Evolutionary conservation across 306 rosid species (phyloP).

Genomic region (Cucumis cinereus): DNA sequence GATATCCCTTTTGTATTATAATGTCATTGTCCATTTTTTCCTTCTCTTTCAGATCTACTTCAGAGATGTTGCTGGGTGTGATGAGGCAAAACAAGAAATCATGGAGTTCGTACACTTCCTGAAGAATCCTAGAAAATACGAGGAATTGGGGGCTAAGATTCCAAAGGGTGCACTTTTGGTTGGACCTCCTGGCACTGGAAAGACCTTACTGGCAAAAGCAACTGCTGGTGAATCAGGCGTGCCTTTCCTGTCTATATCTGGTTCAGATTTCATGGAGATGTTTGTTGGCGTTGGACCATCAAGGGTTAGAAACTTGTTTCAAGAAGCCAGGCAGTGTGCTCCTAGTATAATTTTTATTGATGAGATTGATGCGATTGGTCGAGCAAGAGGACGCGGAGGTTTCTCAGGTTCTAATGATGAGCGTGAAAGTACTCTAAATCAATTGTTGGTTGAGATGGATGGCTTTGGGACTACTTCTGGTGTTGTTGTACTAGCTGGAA

Average conservation of each 20-base stretch:
- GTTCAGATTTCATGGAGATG: constrained; percentile 96
- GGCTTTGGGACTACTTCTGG: constrained; percentile 95
- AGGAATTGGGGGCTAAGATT: constrained; percentile 89
- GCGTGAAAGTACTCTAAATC: constrained; percentile 96
- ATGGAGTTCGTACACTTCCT: constrained; percentile 98
- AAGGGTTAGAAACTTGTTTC: constrained; percentile 91
- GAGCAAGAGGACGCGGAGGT: constrained; percentile 97
- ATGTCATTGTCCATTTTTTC: constrained; percentile 1
- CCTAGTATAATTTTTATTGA: constrained; percentile 93
- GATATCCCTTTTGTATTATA: background rate
- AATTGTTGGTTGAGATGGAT: constrained; percentile 95
- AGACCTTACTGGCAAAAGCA: constrained; percentile 94
- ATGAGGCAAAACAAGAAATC: constrained; percentile 90
- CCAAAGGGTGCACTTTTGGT: constrained; percentile 96
- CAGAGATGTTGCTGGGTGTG: constrained; percentile 96
- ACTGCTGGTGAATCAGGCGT: constrained; percentile 97
- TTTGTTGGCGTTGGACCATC: constrained; percentile 98
- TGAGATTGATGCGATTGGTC: constrained; percentile 96
- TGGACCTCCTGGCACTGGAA: constrained; percentile 98
- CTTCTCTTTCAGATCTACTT: constrained; percentile 46
- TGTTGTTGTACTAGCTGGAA: constrained; percentile 96
- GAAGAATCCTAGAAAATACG: constrained; percentile 83
- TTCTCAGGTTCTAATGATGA: constrained; percentile 79
- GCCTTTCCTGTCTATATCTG: constrained; percentile 87
- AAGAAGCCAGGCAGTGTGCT: constrained; percentile 90